Evolutionary conservation across 2,329 filamentous ascomycete species (phyloP), one percentile per base, ranked within the genome.

Genomic region (Fusarium illudens): DNA sequence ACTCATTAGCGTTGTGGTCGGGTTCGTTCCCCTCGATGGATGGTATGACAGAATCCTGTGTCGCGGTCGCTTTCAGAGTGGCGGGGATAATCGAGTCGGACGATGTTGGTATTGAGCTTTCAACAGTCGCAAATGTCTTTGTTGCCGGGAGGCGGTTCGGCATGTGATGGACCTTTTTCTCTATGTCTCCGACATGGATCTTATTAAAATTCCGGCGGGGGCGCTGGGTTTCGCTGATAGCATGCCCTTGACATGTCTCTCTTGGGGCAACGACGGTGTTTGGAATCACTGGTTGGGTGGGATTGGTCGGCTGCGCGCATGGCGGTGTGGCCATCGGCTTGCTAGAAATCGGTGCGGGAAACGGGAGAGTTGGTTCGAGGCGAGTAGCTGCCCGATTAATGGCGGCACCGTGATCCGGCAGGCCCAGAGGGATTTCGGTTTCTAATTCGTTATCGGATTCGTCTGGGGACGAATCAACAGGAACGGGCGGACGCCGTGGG

Each of bases 361-460:
- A 70, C 5, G 66, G 60, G 17, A 67, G 67, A 5, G 55, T 53
- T 29, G 64, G 39, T 17, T 68, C 56, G 4, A 63, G 54, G 29
- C 61, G 67, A 13, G 72, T 61, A 37, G 73, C 64, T 37, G 57
- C 60, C n/a, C 71, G 66, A 34, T 77, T 77, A 10, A 79, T 64
- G 15, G 74, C 63, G 7, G 29, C 44, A 36, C 67, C 60, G 11
- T 37, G 25, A 10, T 50, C 54, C 34, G 65, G 57, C 13, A 73
- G 71, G 7, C 73, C 76, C 34, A 74, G 73, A 2, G 79, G 78
- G 5, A 79, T 64, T 33, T 75, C 74, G 48, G 76, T 74, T 48
- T 81, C 80, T n/a, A 80, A 59, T 9, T 80, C 78, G 13, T 80
- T 78, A 20, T 80, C 79, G 9, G 74, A 22, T 63, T 65, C 65